phyloP scores from a whole-genome alignment of 2,329 filamentous ascomycete genomes.

The Coleophoma eucalyptorum region DNA sequence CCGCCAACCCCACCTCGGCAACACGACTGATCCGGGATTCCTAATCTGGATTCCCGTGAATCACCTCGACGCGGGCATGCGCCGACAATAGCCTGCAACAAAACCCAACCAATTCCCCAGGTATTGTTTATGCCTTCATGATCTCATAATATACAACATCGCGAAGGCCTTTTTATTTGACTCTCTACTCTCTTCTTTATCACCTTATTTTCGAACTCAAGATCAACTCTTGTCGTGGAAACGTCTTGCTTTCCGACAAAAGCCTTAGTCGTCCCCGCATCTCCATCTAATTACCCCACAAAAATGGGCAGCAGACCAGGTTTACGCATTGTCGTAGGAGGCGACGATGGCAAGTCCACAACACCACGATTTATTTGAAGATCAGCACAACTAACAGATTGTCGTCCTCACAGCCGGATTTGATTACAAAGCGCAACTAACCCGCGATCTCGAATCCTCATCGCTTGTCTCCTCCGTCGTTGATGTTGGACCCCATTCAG shows the following conservation, averaged over 20 bases:
- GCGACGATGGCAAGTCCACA: constrained; percentile 36
- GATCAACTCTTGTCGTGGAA: too few relatives aligned
- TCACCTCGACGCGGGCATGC: background rate
- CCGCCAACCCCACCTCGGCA: background rate
- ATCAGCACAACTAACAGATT: background rate
- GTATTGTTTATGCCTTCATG: too few relatives aligned
- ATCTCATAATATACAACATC: too few relatives aligned
- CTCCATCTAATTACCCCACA: background rate
- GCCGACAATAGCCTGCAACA: background rate
- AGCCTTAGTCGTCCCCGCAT: too few relatives aligned
- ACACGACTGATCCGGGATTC: background rate
- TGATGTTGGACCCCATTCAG: constrained; percentile 66
- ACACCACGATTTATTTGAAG: background rate
- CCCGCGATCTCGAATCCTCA: constrained; percentile 65
- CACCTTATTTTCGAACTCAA: too few relatives aligned
- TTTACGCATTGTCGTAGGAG: constrained; percentile 58
- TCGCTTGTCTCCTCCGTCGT: constrained; percentile 62
- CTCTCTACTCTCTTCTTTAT: too few relatives aligned
- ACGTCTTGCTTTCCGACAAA: too few relatives aligned
- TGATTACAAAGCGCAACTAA: constrained; percentile 75
- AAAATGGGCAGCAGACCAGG: constrained; percentile 10
- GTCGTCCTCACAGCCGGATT: constrained; percentile 44
- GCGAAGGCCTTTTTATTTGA: too few relatives aligned
- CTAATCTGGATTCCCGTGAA: background rate
- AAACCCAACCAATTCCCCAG: background rate